Conservation (phyloP, 176 grass and related monocot species). For the Lolium perenne region DNA sequence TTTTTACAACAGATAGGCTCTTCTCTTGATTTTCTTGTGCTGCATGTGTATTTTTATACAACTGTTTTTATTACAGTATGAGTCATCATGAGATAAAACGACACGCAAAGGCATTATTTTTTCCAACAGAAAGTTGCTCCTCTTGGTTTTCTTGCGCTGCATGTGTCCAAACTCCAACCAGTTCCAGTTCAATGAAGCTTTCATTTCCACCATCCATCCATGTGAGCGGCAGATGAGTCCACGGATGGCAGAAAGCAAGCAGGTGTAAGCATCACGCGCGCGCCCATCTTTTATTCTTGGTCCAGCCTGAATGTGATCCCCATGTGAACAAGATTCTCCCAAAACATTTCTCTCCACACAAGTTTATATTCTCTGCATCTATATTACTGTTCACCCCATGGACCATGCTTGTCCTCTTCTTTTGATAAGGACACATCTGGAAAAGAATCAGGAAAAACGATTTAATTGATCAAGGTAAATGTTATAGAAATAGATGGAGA, state of each 20-base stretch:
- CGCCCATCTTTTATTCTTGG: constrained; percentile 54
- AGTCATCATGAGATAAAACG: not conserved
- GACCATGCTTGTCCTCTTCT: not conserved
- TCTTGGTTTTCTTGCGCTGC: not conserved
- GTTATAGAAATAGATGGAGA: not conserved
- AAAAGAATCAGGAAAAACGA: no score
- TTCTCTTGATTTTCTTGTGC: not conserved
- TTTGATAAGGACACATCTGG: not conserved
- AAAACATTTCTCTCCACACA: constrained; percentile 10
- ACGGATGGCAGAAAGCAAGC: constrained; percentile 34
- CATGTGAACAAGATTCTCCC: constrained; percentile 59
- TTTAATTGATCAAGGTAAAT: no score
- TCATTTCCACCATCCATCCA: constrained; percentile 7
- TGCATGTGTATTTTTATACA: not conserved
- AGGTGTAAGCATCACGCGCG: constrained; percentile 39
- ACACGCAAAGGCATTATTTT: not conserved
- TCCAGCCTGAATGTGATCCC: constrained; percentile 31
- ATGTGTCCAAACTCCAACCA: not conserved
- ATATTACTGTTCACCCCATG: constrained; percentile 2
- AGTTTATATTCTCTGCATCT: constrained; percentile 26
- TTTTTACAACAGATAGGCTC: not conserved
- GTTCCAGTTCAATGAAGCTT: not conserved
- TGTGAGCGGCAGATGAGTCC: constrained; percentile 36
- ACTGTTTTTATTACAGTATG: not conserved
- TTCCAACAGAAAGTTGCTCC: not conserved